phyloP scores from a whole-genome alignment of 257 asterid genomes.

The Nicotiana obtusifolia region DNA sequence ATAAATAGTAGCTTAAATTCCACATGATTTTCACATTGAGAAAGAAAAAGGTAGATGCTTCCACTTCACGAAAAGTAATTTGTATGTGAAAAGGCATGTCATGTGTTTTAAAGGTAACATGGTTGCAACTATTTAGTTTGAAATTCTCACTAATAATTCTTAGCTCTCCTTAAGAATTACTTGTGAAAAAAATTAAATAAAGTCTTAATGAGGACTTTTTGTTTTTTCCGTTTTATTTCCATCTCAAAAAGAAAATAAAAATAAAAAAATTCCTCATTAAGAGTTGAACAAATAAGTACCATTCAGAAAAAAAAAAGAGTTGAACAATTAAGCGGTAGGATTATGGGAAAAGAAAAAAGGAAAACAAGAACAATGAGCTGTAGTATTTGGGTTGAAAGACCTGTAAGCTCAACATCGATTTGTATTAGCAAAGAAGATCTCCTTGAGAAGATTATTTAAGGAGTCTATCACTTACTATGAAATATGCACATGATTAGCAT shows the following conservation, averaged over 20 bases:
- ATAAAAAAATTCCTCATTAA: background rate
- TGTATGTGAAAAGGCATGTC: too few relatives aligned
- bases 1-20: too few relatives aligned
- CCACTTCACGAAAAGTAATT: too few relatives aligned
- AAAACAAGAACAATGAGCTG: background rate
- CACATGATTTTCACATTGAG: too few relatives aligned
- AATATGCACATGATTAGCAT: background rate
- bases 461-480: background rate
- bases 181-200: background rate
- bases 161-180: background rate
- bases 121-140: background rate
- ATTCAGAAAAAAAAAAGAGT: too few relatives aligned
- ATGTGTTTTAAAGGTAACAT: too few relatives aligned
- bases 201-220: too few relatives aligned
- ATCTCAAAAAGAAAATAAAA: too few relatives aligned
- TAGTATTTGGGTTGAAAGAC: background rate
- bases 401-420: background rate
- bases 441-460: background rate
- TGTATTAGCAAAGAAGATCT: background rate
- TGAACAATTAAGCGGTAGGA: too few relatives aligned
- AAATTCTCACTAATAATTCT: background rate
- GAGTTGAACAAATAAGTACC: background rate
- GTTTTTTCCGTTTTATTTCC: too few relatives aligned
- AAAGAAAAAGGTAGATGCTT: too few relatives aligned
- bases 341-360: background rate